Evolutionary conservation across 148 eudicot species (phyloP), one percentile per base, ranked within the genome.

Genomic region (Arctostaphylos glauca): DNA sequence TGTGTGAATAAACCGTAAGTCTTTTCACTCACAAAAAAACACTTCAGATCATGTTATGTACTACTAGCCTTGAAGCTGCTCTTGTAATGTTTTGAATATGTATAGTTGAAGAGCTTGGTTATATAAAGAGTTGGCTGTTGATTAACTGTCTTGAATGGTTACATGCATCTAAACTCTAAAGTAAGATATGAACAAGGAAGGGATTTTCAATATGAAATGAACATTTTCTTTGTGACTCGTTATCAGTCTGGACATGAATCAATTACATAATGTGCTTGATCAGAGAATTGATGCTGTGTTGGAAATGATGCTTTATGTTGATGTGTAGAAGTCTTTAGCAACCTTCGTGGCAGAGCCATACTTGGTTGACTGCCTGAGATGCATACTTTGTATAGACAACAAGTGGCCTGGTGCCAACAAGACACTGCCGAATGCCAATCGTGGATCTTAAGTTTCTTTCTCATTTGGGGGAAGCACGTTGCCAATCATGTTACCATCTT

Each of bases 301-400:
- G 23, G 31, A 47, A n/a, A 74, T 49, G 56, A 74, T 74, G 55
- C 41, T 48, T 48, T 41, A 74, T 50, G 23, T 49, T 23, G 78
- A 49, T 21, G 5, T 49, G 41, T 74, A 21, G 31, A 48, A 48
- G 78, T 49, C 19, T 10, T 3, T 74, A 4, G 25, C 76, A 73
- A 47, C 76, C 53, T 73, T 73, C 52, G 46, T 47, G 43, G 67
- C 52, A 15, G 15, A 0, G 21, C 49, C 21, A 18, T 46, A 73
- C 54, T 74, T 74, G 78, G 8, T 74, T 74, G 78, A 74, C 25
- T 21, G 6, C n/a, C 41, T 49, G 12, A 74, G 55, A 10, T 74
- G 53, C 54, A 9, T 74, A 74, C 56, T 21, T 41, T 70, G 78
- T 49, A 16, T 7, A 2, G 41, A 49, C 8, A 16, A 74, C 25